Evolutionary conservation across 768 basidiomycete species (phyloP).

Genomic region (Hygrophoropsis aurantiaca): DNA sequence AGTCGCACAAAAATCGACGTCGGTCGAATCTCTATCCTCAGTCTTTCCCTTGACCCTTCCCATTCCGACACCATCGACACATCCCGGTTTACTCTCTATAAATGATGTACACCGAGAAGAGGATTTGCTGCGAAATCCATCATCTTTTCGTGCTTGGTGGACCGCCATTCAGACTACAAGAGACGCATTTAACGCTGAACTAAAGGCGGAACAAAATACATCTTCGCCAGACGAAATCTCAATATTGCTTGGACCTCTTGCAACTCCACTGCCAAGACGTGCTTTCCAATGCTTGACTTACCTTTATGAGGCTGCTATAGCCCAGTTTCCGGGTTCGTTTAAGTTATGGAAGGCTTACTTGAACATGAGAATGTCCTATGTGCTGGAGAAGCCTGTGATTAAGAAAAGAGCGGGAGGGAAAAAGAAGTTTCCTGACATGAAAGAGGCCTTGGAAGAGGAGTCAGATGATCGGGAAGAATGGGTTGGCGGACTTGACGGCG

Average conservation of each 20-base stretch:
- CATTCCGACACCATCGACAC: conserved; percentile 75
- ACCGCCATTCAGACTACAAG: conserved; percentile 74
- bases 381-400: conserved; percentile 71
- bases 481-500: conserved; percentile 81
- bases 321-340: conserved; percentile 85
- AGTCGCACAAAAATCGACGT: conserved; percentile 45
- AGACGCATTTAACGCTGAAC: conserved; percentile 58
- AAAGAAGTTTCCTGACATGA: conserved; percentile 92
- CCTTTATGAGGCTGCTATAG: conserved; percentile 91
- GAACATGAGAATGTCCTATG: conserved; percentile 77
- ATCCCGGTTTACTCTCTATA: conserved; percentile 70
- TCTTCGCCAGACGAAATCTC: conserved; percentile 49
- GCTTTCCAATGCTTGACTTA: conserved; percentile 84
- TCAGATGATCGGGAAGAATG: conserved; percentile 78
- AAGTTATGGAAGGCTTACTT: conserved; percentile 97
- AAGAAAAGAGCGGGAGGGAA: conserved; percentile 82
- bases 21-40: conserved; percentile 51
- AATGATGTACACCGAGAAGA: conserved; percentile 89
- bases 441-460: conserved; percentile 86
- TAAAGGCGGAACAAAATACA: conserved; percentile 53
- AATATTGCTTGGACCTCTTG: conserved; percentile 74
- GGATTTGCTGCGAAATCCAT: conserved; percentile 88
- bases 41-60: conserved; percentile 86
- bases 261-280: conserved; percentile 67
- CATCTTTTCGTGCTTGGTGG: conserved; percentile 93